Conservation (phyloP, 176 grass and related monocot species). For the Chrysopogon serrulatus region DNA sequence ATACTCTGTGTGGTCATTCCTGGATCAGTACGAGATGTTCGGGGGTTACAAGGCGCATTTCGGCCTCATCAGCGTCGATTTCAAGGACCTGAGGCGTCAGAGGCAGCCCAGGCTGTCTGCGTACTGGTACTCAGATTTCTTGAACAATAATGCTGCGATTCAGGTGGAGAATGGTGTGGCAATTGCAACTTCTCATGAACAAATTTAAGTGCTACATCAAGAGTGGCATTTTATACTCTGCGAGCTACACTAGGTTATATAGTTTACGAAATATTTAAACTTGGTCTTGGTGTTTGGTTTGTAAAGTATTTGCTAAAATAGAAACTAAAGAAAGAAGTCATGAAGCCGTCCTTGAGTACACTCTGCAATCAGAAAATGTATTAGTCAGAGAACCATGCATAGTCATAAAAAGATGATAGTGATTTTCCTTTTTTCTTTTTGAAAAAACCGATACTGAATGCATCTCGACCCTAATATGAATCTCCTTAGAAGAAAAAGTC, state of each 20-base stretch:
- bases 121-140: constrained; percentile 48
- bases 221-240: neutral
- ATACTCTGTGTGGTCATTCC: constrained; percentile 57
- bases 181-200: neutral
- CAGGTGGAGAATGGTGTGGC: neutral
- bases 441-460: too few species aligned
- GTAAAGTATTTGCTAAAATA: neutral
- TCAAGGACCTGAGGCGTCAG: constrained; percentile 12
- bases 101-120: constrained; percentile 47
- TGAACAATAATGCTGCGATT: constrained; percentile 36
- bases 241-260: neutral
- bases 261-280: neutral
- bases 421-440: too few species aligned
- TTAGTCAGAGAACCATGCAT: too few species aligned
- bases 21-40: constrained; percentile 55
- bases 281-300: neutral
- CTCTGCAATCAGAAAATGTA: too few species aligned
- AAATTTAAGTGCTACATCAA: neutral
- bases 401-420: too few species aligned
- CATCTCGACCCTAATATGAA: too few species aligned
- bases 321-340: too few species aligned
- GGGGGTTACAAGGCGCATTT: constrained; percentile 29
- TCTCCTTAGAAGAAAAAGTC: too few species aligned
- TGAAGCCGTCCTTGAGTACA: too few species aligned
- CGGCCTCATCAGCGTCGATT: constrained; percentile 48